Conservation (phyloP, 129 eudicot genomes). For the Flaveria linearis region DNA sequence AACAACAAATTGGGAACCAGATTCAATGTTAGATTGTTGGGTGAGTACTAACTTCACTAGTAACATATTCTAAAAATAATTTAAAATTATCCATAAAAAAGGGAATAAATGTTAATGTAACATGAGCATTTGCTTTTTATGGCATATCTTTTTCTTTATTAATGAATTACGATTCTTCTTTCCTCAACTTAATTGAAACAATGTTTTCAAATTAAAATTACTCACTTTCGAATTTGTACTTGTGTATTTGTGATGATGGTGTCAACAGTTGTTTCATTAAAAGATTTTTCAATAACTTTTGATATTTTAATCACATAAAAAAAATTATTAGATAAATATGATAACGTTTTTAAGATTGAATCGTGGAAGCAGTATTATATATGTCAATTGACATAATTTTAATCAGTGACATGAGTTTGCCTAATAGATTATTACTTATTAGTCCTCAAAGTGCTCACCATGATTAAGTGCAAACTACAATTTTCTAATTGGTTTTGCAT, state of each 20-base stretch:
- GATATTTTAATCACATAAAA: not conserved
- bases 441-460: not conserved
- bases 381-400: constrained; percentile 7
- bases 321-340: not conserved
- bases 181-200: not conserved
- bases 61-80: not conserved
- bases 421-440: not conserved
- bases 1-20: constrained; percentile 3
- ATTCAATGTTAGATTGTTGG: constrained; percentile 15
- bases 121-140: constrained; percentile 2
- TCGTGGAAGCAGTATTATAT: constrained; percentile 3
- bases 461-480: not conserved
- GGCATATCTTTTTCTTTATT: not conserved
- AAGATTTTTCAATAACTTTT: not conserved
- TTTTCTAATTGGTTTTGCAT: not conserved
- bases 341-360: constrained; percentile 10
- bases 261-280: not conserved
- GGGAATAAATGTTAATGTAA: not conserved
- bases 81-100: not conserved
- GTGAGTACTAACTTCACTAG: constrained; percentile 3
- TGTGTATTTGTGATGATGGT: not conserved
- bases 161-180: not conserved
- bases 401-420: not conserved
- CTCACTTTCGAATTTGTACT: not conserved
- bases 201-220: not conserved